Percentiles rank a stretch among this genome's conserved stretches.
These are phyloP conservation scores for Blepharisma stoltei DNA, from an alignment of 73 alveolate genomes.

Conservation along the genomic window DNA sequence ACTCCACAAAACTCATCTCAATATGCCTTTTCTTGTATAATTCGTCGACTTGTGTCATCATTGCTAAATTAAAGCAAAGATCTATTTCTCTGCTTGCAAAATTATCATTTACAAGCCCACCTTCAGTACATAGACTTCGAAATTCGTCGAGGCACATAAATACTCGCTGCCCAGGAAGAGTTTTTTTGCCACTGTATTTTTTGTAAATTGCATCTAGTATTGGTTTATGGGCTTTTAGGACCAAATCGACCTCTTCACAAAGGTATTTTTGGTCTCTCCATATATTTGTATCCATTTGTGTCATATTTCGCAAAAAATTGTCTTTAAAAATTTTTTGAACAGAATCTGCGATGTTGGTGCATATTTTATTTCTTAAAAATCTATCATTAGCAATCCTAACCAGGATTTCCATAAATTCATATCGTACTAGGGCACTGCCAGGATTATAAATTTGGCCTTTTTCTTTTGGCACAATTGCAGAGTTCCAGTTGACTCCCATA, in stretches of 20 bases:
- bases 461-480: conserved; percentile 16
- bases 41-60: conserved; percentile 73
- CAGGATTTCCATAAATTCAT: conserved; percentile 67
- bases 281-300: conserved; percentile 36
- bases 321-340: conserved; percentile 40
- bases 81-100: conserved; percentile 58
- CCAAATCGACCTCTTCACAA: conserved; percentile 54
- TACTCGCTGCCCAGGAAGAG: conserved; percentile 67
- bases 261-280: conserved; percentile 55
- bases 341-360: conserved; percentile 35
- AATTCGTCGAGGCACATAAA: conserved; percentile 63
- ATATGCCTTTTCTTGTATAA: conserved; percentile 55
- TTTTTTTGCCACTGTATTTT: conserved; percentile 60
- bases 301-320: conserved; percentile 31
- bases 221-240: conserved; percentile 32
- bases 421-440: conserved; percentile 59
- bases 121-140: conserved; percentile 37
- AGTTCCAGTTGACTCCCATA: conserved; percentile 21
- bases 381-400: conserved; percentile 58
- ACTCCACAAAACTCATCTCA: conserved; percentile 51
- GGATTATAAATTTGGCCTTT: conserved; percentile 59
- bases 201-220: conserved; percentile 36
- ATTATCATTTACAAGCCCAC: conserved; percentile 40
- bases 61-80: conserved; percentile 53
- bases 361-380: conserved; percentile 39